phyloP scores from a whole-genome alignment of 495 filamentous ascomycete genomes.

The Hypoxylon lenormandii region DNA sequence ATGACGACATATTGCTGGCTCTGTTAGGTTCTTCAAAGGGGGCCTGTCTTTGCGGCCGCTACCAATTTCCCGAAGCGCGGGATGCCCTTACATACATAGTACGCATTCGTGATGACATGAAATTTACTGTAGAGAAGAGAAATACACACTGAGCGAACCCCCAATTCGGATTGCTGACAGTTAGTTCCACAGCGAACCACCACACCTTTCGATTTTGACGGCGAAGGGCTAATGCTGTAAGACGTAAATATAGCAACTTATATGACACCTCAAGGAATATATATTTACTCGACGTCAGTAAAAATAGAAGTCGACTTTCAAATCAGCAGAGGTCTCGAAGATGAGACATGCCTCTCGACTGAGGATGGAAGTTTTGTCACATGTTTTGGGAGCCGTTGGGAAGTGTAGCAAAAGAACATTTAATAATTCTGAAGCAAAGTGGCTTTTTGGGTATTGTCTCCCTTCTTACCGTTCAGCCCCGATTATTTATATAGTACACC shows the following conservation, averaged over 20 bases:
- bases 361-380: conserved; percentile 15
- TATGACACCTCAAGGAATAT: not conserved
- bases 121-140: not conserved
- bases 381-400: conserved; percentile 26
- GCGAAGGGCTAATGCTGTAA: not conserved
- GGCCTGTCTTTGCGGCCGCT: conserved; percentile 23
- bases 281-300: conserved; percentile 11
- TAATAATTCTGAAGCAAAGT: conserved; percentile 39
- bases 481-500: not conserved
- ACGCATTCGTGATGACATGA: not conserved
- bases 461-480: conserved; percentile 5
- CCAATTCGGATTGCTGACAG: conserved; percentile 10
- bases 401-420: conserved; percentile 24
- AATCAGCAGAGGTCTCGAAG: conserved; percentile 10
- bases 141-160: not conserved
- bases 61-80: conserved; percentile 6
- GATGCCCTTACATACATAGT: not conserved
- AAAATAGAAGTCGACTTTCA: conserved; percentile 29
- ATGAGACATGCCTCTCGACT: conserved; percentile 21
- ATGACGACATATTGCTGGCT: conserved; percentile 31
- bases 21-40: conserved; percentile 6
- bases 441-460: not conserved
- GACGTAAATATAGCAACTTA: not conserved
- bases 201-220: not conserved
- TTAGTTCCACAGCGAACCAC: not conserved